phyloP scores from a whole-genome alignment of 2,329 filamentous ascomycete genomes.

The Neodidymelliopsis sp. region DNA sequence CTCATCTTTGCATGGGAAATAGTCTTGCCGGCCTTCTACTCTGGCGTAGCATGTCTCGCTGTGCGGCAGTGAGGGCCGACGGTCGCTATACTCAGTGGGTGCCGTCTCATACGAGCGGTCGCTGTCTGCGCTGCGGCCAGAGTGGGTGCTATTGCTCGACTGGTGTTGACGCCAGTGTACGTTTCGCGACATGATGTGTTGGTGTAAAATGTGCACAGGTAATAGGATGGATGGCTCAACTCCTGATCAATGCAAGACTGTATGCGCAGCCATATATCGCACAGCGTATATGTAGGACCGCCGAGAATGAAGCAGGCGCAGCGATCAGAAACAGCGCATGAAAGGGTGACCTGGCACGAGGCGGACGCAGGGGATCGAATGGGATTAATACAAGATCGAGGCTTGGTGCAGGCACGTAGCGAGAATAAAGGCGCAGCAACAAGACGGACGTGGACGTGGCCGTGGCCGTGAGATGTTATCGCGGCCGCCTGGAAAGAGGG shows the following conservation, averaged over 20 bases:
- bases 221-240: slow-evolving; percentile 17
- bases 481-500: slow-evolving; percentile 26
- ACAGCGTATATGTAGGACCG: slow-evolving; percentile 30
- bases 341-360: slow-evolving; percentile 39
- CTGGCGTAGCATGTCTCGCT: slow-evolving; percentile 43
- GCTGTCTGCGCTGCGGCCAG: slow-evolving; percentile 41
- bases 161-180: slow-evolving; percentile 43
- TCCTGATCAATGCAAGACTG: slow-evolving; percentile 17
- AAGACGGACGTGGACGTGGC: too few species aligned
- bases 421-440: slow-evolving; percentile 32
- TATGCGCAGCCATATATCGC: slow-evolving; percentile 25
- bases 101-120: slow-evolving; percentile 45
- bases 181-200: slow-evolving; percentile 41
- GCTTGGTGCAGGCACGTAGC: slow-evolving; percentile 23
- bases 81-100: slow-evolving; percentile 46
- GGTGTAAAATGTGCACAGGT: slow-evolving; percentile 20
- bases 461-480: slow-evolving; percentile 16
- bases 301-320: slow-evolving; percentile 30
- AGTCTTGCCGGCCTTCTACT: slow-evolving; percentile 37
- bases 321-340: slow-evolving; percentile 31
- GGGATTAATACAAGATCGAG: slow-evolving; percentile 29
- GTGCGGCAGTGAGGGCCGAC: slow-evolving; percentile 37
- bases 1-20: slow-evolving; percentile 27
- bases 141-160: slow-evolving; percentile 43
- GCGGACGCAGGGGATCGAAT: slow-evolving; percentile 28